phyloP scores from a whole-genome alignment of 2,329 filamentous ascomycete genomes.

The Celoporthe dispersa region DNA sequence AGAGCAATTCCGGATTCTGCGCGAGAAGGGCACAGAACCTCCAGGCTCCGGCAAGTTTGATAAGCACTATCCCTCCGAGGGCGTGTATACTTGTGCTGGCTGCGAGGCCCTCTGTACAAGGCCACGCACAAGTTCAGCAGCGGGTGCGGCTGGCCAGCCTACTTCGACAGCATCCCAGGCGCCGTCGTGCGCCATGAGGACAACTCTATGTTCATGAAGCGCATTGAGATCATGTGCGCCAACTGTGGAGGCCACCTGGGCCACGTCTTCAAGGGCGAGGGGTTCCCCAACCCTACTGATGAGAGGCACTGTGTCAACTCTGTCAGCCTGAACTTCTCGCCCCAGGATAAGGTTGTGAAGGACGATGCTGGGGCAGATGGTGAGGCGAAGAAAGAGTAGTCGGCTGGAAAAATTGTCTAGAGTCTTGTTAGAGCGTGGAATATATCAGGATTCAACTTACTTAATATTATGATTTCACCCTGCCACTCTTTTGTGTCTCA shows the following conservation, averaged over 20 bases:
- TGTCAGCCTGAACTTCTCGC: slow-evolving; percentile 81
- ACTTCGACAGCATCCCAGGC: slow-evolving; percentile 92
- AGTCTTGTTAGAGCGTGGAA: neutral
- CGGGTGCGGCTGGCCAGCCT: slow-evolving; percentile 96
- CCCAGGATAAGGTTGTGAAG: slow-evolving; percentile 61
- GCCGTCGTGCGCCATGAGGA: slow-evolving; percentile 86
- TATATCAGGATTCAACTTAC: neutral
- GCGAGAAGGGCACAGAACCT: slow-evolving; percentile 88
- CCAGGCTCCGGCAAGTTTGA: slow-evolving; percentile 83
- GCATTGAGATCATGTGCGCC: slow-evolving; percentile 91
- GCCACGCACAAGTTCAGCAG: slow-evolving; percentile 95
- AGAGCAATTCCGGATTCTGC: slow-evolving; percentile 96
- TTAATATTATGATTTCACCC: neutral
- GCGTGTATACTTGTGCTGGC: slow-evolving; percentile 85
- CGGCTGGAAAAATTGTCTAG: no score
- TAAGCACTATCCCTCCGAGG: slow-evolving; percentile 76
- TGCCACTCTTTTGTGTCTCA: neutral
- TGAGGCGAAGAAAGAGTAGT: slow-evolving; percentile 37
- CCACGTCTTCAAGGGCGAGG: slow-evolving; percentile 91
- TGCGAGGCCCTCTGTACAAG: slow-evolving; percentile 91
- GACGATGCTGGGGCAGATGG: slow-evolving; percentile 43
- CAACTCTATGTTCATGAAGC: slow-evolving; percentile 74
- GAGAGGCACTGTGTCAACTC: slow-evolving; percentile 98
- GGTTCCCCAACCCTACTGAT: slow-evolving; percentile 82
- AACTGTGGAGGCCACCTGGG: slow-evolving; percentile 94